These are phyloP conservation scores for Beauveria asiatica DNA, from an alignment of 2,329 filamentous ascomycete genomes.

Conservation along the genomic window DNA sequence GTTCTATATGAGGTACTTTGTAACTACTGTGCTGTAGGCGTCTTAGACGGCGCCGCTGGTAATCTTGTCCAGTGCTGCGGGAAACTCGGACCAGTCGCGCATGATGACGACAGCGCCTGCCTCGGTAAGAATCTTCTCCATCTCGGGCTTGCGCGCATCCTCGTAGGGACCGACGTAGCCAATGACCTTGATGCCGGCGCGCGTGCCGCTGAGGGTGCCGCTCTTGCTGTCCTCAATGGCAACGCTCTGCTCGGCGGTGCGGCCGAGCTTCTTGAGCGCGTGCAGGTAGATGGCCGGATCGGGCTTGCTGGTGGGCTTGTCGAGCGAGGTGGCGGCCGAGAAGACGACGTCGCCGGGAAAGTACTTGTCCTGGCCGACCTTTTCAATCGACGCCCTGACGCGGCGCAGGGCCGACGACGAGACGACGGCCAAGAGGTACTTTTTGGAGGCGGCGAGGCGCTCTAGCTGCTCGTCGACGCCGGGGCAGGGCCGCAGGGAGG, in stretches of 20 bases:
- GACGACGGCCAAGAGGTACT: constrained; percentile 72
- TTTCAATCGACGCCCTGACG: constrained; percentile 68
- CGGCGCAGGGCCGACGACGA: constrained; percentile 71
- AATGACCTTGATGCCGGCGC: constrained; percentile 71
- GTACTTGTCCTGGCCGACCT: constrained; percentile 71
- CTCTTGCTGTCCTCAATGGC: constrained; percentile 86
- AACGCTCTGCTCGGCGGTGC: constrained; percentile 62
- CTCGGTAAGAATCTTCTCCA: constrained; percentile 52
- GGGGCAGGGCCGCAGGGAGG: constrained; percentile 57
- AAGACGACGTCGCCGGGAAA: constrained; percentile 70
- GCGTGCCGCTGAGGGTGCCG: constrained; percentile 63
- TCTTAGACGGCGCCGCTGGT: constrained; percentile 29
- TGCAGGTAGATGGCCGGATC: constrained; percentile 82
- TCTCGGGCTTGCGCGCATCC: constrained; percentile 51
- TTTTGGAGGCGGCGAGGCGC: constrained; percentile 48
- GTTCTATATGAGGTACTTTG: constrained; percentile 6
- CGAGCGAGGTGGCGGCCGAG: constrained; percentile 71
- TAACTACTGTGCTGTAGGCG: not conserved
- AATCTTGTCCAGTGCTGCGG: constrained; percentile 36
- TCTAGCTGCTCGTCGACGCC: constrained; percentile 62
- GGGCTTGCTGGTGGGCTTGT: constrained; percentile 78
- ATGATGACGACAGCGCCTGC: constrained; percentile 57
- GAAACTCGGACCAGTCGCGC: constrained; percentile 50
- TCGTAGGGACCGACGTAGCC: constrained; percentile 79
- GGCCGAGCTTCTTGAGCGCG: constrained; percentile 65